phyloP scores from a whole-genome alignment of 148 eudicot genomes.

The Bassia scoparia region DNA sequence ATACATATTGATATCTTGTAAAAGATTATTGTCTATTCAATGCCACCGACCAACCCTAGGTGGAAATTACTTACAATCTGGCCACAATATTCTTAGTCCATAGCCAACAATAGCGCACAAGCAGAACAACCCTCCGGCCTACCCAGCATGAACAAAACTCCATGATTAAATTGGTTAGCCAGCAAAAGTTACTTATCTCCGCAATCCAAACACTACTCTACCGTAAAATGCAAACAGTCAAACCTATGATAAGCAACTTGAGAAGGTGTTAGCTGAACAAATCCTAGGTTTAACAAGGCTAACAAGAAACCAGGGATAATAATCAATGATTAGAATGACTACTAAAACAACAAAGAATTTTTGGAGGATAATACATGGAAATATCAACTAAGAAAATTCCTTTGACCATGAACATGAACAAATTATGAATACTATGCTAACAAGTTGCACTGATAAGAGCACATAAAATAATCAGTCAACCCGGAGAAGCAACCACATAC shows the following conservation, averaged over 20 bases:
- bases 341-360: no score
- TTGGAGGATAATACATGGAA: not conserved
- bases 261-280: not conserved
- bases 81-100: no score
- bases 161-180: no score
- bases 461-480: no score
- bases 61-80: no score
- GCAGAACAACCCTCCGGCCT: no score
- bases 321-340: not conserved
- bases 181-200: not conserved
- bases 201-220: not conserved
- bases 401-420: not conserved
- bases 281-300: not conserved
- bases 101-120: no score
- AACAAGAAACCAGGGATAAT: not conserved
- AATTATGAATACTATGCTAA: not conserved
- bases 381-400: not conserved
- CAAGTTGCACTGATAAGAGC: not conserved
- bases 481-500: not conserved
- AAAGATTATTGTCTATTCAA: no score
- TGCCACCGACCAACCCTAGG: no score
- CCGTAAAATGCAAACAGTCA: no score
- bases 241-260: not conserved
- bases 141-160: no score
- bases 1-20: no score